Base-by-base conservation (phyloP, 2,329 filamentous ascomycete genomes). In the Aspergillus chevalieri region DNA sequence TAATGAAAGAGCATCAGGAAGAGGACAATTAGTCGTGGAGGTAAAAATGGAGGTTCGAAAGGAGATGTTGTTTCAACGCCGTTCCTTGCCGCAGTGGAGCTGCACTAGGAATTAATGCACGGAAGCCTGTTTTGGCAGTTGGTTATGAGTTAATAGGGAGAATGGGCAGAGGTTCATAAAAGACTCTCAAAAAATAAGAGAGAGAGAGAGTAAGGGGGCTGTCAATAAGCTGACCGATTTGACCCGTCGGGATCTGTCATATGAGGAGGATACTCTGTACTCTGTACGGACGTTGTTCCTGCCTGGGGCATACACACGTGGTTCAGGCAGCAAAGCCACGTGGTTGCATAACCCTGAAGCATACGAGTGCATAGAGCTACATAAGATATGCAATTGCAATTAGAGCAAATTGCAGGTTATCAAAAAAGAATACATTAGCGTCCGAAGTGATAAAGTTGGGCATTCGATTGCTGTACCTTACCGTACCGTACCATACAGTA, bases 81-180 rank as follows among this genome's bases (percentile, higher is more conserved):
- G 55, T 59, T 55, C 50, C 47, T 50, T 58, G 53, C 57, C 50
- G 56, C 51, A 55, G 65, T 67, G 63, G 65, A 65, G 61, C 52
- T 56, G 47, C 52, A 53, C 57, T 56, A 57, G 52, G 50, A 52
- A 59, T 45, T 50, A 53, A 52, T 52, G 26, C 26, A 61, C 55
- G 56, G 56, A 56, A 53, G 50, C 54, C 59, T 55, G 58, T 57
- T 60, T 57, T 59, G 57, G 54, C 52, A 48, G 52, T 19, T 21
- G 15, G 17, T 48, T 54, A 47, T 42, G 46, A 49, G 46, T 33
- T 48, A 42, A 21, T 19, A 44, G 24, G 28, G 28, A 22, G 50
- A 53, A 53, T 56, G 54, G 54, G 50, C 52, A 41, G 43, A 46
- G 38, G 46, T 36, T 46, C 17, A 19, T 41, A 41, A 21, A 41